These are phyloP conservation scores for Calonectria fujianensis DNA, from an alignment of 2,329 filamentous ascomycete genomes.

Conservation along the genomic window DNA sequence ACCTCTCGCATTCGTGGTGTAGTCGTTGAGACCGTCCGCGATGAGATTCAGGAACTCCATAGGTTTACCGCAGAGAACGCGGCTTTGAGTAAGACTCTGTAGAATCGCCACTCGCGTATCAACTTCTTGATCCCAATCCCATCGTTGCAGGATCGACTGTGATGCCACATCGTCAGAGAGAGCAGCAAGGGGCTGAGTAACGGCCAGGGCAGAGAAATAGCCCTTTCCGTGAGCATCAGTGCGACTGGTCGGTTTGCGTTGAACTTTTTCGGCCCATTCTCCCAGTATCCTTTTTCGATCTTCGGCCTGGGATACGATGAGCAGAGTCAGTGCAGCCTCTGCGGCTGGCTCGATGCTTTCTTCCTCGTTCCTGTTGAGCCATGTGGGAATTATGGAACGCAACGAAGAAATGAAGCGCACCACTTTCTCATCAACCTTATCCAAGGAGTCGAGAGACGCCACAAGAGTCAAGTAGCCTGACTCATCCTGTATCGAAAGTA, in stretches of 20 bases:
- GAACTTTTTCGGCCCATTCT: slow-evolving; percentile 68
- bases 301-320: slow-evolving; percentile 64
- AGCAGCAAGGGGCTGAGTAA: slow-evolving; percentile 66
- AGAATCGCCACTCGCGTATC: slow-evolving; percentile 74
- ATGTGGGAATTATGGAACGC: slow-evolving; percentile 62
- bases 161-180: slow-evolving; percentile 60
- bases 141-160: slow-evolving; percentile 70
- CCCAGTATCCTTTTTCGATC: slow-evolving; percentile 64
- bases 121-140: slow-evolving; percentile 69
- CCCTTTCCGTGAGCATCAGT: slow-evolving; percentile 65
- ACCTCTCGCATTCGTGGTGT: slow-evolving; percentile 90
- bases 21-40: slow-evolving; percentile 84
- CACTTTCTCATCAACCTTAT: slow-evolving; percentile 34
- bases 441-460: slow-evolving; percentile 43
- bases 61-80: slow-evolving; percentile 64
- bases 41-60: slow-evolving; percentile 68
- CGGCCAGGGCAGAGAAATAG: slow-evolving; percentile 72
- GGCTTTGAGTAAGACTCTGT: slow-evolving; percentile 70
- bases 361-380: slow-evolving; percentile 70
- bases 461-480: slow-evolving; percentile 51
- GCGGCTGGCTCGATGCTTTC: slow-evolving; percentile 71
- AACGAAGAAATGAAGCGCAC: slow-evolving; percentile 53
- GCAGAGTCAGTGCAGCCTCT: slow-evolving; percentile 69
- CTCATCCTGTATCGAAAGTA: slow-evolving; percentile 50
- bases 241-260: slow-evolving; percentile 57